Conservation (phyloP, 2,329 filamentous ascomycete genomes). For the Ophiosphaerella narmari region DNA sequence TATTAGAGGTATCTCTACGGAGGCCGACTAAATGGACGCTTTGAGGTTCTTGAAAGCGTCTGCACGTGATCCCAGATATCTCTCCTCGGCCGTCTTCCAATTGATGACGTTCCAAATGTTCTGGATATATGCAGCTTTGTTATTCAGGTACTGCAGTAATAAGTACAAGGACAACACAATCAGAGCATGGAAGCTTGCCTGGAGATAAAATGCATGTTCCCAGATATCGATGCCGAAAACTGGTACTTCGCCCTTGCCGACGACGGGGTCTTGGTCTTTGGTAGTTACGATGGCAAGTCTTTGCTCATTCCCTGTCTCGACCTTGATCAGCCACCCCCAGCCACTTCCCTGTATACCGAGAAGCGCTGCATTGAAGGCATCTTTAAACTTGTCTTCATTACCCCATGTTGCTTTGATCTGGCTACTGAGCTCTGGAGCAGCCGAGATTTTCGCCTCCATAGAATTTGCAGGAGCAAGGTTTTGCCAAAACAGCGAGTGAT, state of each 20-base stretch:
- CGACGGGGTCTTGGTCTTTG: slow-evolving; percentile 83
- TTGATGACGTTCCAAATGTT: slow-evolving; percentile 81
- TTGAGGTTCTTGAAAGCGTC: slow-evolving; percentile 48
- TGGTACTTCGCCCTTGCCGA: slow-evolving; percentile 64
- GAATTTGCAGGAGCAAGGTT: slow-evolving; percentile 70
- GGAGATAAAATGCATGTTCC: slow-evolving; percentile 92
- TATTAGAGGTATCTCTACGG: background rate
- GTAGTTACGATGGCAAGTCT: slow-evolving; percentile 73
- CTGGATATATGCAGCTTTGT: slow-evolving; percentile 74
- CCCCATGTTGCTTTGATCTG: slow-evolving; percentile 72
- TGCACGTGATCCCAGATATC: slow-evolving; percentile 57
- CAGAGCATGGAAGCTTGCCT: slow-evolving; percentile 52
- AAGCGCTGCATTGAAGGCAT: slow-evolving; percentile 67
- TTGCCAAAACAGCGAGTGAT: slow-evolving; percentile 92
- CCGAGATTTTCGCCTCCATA: slow-evolving; percentile 59
- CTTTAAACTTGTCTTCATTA: slow-evolving; percentile 67
- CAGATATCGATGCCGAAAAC: slow-evolving; percentile 86
- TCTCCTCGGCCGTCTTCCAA: slow-evolving; percentile 71
- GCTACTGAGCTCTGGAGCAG: slow-evolving; percentile 61
- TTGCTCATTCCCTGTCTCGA: slow-evolving; percentile 57
- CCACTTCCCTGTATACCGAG: slow-evolving; percentile 80
- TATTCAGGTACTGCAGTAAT: slow-evolving; percentile 68
- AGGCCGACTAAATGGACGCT: slow-evolving; percentile 31
- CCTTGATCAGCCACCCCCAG: slow-evolving; percentile 84
- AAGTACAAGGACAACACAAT: background rate